phyloP scores from a whole-genome alignment of 1,139 yeast genomes.

The Kazachstania sp. region DNA sequence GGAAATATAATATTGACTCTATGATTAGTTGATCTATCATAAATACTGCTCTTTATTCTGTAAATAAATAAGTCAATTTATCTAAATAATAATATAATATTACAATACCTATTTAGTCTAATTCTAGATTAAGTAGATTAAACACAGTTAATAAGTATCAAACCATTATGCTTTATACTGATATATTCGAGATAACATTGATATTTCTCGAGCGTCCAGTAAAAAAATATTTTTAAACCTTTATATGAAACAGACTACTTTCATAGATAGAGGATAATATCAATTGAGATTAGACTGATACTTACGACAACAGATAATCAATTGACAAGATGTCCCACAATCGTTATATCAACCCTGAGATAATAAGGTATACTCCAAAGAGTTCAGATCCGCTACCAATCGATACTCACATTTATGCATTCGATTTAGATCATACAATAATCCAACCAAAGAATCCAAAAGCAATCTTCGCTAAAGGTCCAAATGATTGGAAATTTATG shows the following conservation, averaged over 20 bases:
- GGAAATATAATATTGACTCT: background rate
- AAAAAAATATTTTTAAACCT: too few relatives aligned
- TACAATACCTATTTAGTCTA: too few relatives aligned
- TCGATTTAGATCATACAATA: constrained; percentile 30
- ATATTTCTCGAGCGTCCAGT: too few relatives aligned
- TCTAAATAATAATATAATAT: background rate
- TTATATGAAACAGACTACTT: too few relatives aligned
- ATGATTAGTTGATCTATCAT: background rate
- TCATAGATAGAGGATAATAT: too few relatives aligned
- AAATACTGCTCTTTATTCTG: background rate
- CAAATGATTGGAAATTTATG: constrained; percentile 29
- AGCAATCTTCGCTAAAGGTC: constrained; percentile 18
- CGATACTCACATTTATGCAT: constrained; percentile 18
- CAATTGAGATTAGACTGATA: too few relatives aligned
- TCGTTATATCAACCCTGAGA: constrained; percentile 25
- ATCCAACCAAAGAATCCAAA: constrained; percentile 24
- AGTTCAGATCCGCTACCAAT: background rate
- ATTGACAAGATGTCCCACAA: constrained; percentile 18
- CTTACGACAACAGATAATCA: background rate
- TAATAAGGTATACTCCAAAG: constrained; percentile 25
- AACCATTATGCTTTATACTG: too few relatives aligned
- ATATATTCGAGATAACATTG: too few relatives aligned
- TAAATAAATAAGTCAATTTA: background rate
- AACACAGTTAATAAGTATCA: too few relatives aligned
- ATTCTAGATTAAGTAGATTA: too few relatives aligned